phyloP scores from a whole-genome alignment of 2,329 filamentous ascomycete species.

The Didymella arachidicola region DNA sequence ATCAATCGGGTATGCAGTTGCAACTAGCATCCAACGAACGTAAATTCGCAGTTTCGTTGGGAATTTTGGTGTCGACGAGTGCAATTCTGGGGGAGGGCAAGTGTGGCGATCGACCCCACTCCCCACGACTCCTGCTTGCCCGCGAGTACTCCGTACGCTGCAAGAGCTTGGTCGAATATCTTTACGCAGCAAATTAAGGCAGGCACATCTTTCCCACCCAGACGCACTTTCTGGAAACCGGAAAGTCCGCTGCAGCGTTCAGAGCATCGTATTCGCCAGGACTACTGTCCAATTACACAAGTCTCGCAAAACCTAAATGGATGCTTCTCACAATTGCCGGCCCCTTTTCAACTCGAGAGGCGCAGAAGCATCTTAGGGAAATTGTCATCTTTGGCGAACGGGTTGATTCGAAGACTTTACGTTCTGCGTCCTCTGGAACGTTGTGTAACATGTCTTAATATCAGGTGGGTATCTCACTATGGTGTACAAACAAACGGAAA shows the following conservation, averaged over 20 bases:
- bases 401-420: background rate
- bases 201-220: background rate
- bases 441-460: background rate
- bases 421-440: background rate
- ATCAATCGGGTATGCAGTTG: background rate
- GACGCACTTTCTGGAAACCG: too few species aligned
- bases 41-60: conserved; percentile 7
- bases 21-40: background rate
- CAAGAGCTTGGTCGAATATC: conserved; percentile 6
- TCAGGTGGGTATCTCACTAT: conserved; percentile 17
- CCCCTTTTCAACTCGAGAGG: too few species aligned
- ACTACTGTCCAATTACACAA: too few species aligned
- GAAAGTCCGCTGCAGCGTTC: too few species aligned
- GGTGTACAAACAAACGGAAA: conserved; percentile 9
- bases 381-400: background rate
- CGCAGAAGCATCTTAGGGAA: too few species aligned
- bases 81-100: conserved; percentile 4
- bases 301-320: too few species aligned
- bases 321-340: too few species aligned
- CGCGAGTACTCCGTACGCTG: background rate
- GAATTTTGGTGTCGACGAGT: conserved; percentile 2
- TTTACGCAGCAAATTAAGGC: background rate
- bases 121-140: conserved; percentile 14
- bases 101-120: conserved; percentile 10
- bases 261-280: too few species aligned